Base-by-base conservation (phyloP, 108 stramenopile species). In the Craspedostauros australis region DNA sequence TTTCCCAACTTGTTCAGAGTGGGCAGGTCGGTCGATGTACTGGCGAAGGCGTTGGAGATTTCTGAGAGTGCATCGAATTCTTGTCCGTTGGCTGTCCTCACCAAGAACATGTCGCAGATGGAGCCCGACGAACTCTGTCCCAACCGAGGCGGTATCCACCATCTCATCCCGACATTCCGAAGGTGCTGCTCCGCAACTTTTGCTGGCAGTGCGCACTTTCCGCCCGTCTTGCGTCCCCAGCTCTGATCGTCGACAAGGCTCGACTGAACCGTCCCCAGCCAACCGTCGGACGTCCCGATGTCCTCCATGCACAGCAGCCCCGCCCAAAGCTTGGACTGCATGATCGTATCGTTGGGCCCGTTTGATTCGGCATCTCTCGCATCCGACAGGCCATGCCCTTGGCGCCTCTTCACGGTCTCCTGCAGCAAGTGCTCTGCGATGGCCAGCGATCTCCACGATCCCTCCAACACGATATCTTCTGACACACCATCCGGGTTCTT, bases 111-210 rank as follows among this genome's bases (percentile, higher is more conserved):
- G 44, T 86, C 77, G 41, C 75, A 84, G 23, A 90, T 44, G 7
- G 84, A 83, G 42, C 82, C 88, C 45, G 62, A 68, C 31, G 73
- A 58, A 44, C 69, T 79, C 24, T 75, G 79, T 8, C 84, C 82
- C 34, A 77, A 80, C 19, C 64, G 62, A 36, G 72, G 77, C 23
- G 82, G 82, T 26, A 90, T 71, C 88, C 84, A 90, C 88, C 88
- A 90, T 20, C 88, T 62, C 32, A 90, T 66, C 12, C 88, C 88
- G 46, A 68, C 65, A 9, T 66, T 21, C 41, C 73, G 68, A 12
- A 90, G 49, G 33, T 68, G 60, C 21, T 67, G 43, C 27, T 69
- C 75, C 23, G 75, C 54, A 21, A 81, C 68, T 54, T 75, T 74
- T 7, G 72, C 84, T 42, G 84, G 71, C 39, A 84, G 62, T 52